Base-by-base conservation (phyloP, 2,329 filamentous ascomycete genomes). In the Scytalidium sp. region DNA sequence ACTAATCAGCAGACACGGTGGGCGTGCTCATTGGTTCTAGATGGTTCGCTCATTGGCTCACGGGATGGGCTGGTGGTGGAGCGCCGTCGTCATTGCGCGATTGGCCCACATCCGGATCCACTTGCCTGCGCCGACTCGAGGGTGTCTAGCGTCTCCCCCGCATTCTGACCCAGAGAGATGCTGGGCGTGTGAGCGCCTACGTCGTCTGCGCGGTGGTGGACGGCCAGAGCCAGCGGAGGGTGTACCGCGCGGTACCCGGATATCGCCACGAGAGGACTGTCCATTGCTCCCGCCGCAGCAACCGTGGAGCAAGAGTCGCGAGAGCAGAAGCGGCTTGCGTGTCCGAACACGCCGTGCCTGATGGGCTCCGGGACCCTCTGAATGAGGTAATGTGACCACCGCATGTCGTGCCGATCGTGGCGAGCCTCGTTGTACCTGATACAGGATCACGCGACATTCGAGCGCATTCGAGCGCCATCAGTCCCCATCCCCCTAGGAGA, bases 41-140 rank as follows among this genome's bases (percentile, higher is more conserved):
- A n/a, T n/a, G n/a, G n/a, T n/a, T n/a, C n/a, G n/a, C n/a, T n/a
- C n/a, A n/a, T n/a, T n/a, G n/a, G n/a, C n/a, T n/a, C n/a, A n/a
- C n/a, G n/a, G n/a, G n/a, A n/a, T n/a, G n/a, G 32, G 8, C 15
- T 6, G 17, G 13, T 36, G 13, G 13, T 36, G 32, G 50, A 62
- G 62, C n/a, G 60, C 52, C 61, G 64, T 64, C 11, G 25, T 29
- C 13, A 36, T n/a, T 9, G 32, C 17, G 45, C 41, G 8, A 36
- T 36, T 36, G 32, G 32, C 13, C 32, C 7, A 4, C 17, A n/a
- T n/a, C n/a, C n/a, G n/a, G n/a, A n/a, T n/a, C n/a, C n/a, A n/a
- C n/a, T n/a, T n/a, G n/a, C n/a, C n/a, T n/a, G n/a, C n/a, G n/a
- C n/a, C n/a, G 32, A n/a, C 17, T 36, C 32, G 13, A 36, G 32